Base-by-base conservation (phyloP, 768 basidiomycete genomes). In the Tulasnella sp. region DNA sequence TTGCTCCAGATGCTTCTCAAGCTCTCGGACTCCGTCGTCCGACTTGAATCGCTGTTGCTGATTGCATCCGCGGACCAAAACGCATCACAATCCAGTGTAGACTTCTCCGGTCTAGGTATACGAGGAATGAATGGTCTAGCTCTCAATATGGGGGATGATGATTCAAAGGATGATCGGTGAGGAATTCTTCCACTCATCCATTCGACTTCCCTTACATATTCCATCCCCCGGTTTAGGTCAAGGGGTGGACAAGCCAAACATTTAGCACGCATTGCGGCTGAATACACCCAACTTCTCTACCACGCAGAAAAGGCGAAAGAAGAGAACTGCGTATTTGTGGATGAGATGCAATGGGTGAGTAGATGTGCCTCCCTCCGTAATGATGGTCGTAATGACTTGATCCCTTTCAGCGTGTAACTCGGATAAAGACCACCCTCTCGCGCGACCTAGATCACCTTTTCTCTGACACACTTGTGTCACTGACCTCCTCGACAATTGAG, bases 201-300 rank as follows among this genome's bases (percentile, higher is more conserved):
- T n/a, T 37, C 8, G n/a, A 2, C 29, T 12, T 16, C n/a, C 14
- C 3, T 22, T 37, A 17, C 12, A 11, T 32, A 19, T 22, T 29
- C 26, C 59, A 72, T 64, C 75, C 66, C 22, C 76, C 3, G 35
- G 63, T 74, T 29, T 77, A 90, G 89, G 77, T 80, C 83, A 42
- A 86, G 83, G 75, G 86, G 85, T 9, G 88, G 86, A 78, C 84
- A 88, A 62, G 88, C 90, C 37, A 92, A 94, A 78, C 91, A 94
- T 78, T 83, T 96, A 16, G 84, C 86, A 12, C 87, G 95, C 67
- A 91, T 95, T 35, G 93, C 95, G 16, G 84, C 88, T 9, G 97
- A 98, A 80, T 98, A 96, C 78, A 91, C 87, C 11, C 95, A 98
- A 78, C 84, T 98, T 22, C 83, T 94, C 32, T 99, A 99, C 79